Evolutionary conservation across 768 basidiomycete species (phyloP).

Genomic region (Amanita subjunquillea): DNA sequence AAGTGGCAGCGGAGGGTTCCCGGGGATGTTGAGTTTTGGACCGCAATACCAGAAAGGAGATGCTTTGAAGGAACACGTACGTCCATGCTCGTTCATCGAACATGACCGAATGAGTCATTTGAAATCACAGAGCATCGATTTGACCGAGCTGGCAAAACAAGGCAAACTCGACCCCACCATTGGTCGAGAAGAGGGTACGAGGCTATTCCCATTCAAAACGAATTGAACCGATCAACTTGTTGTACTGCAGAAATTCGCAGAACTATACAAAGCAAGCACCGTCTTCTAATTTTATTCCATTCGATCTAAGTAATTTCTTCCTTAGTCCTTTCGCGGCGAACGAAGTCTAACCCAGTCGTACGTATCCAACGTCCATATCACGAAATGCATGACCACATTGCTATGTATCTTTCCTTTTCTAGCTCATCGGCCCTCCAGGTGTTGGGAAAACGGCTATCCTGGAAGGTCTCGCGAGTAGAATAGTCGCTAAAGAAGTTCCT

Average conservation of each 20-base stretch:
- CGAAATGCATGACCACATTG: neutral
- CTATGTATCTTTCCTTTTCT: neutral
- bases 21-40: slow-evolving; percentile 49
- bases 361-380: slow-evolving; percentile 12
- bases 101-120: neutral
- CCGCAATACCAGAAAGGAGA: slow-evolving; percentile 72
- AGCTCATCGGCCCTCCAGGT: slow-evolving; percentile 81
- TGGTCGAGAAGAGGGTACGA: slow-evolving; percentile 70
- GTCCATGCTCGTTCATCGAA: slow-evolving; percentile 9
- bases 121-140: slow-evolving; percentile 54
- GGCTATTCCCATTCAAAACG: neutral
- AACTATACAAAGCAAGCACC: slow-evolving; percentile 74
- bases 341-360: slow-evolving; percentile 89
- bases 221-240: neutral
- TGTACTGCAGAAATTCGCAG: slow-evolving; percentile 60
- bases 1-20: slow-evolving; percentile 38
- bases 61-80: slow-evolving; percentile 68
- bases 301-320: neutral
- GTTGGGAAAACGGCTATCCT: slow-evolving; percentile 91
- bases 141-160: slow-evolving; percentile 73
- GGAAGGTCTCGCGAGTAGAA: slow-evolving; percentile 81
- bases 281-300: neutral
- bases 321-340: slow-evolving; percentile 73
- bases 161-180: slow-evolving; percentile 90
- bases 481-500: slow-evolving; percentile 83